A percentile compares a stretch with the other conserved stretches of the same genome.
Conservation (phyloP, 805 yeast genomes). For the Priceomyces carsonii region DNA sequence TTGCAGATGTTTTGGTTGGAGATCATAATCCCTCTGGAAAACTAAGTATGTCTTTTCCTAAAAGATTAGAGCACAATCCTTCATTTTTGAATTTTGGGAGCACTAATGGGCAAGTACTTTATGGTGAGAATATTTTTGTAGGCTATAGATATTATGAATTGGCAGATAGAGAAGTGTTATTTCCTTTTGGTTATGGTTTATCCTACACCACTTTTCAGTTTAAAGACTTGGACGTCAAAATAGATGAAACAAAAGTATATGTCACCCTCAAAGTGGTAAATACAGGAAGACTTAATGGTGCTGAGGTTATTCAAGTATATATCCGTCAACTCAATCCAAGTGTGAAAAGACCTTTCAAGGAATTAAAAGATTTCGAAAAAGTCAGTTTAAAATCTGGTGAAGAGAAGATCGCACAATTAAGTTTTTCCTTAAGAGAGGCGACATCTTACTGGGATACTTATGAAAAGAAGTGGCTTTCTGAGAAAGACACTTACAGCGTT, state of each 20-base stretch:
- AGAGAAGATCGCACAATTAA: constrained; percentile 33
- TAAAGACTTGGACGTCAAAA: constrained; percentile 32
- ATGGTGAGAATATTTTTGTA: constrained; percentile 67
- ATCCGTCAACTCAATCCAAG: constrained; percentile 38
- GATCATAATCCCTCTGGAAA: constrained; percentile 64
- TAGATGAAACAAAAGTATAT: constrained; percentile 24
- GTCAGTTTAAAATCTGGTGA: constrained; percentile 48
- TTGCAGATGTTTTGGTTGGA: constrained; percentile 62
- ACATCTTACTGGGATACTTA: constrained; percentile 56
- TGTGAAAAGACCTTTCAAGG: constrained; percentile 55
- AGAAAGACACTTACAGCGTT: constrained; percentile 51
- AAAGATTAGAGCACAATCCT: constrained; percentile 53
- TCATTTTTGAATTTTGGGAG: constrained; percentile 53
- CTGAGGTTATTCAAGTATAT: constrained; percentile 59
- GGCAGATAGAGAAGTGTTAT: constrained; percentile 46
- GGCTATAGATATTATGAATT: constrained; percentile 66
- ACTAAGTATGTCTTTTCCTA: constrained; percentile 56
- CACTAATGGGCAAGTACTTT: constrained; percentile 53
- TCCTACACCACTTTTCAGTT: constrained; percentile 56
- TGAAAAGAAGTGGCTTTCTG: constrained; percentile 50
- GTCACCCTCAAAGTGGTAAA: constrained; percentile 46
- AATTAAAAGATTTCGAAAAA: constrained; percentile 59
- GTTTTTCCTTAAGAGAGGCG: constrained; percentile 48
- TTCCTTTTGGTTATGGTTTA: constrained; percentile 65
- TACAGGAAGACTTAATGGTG: constrained; percentile 49